Percentiles rank a stretch among this genome's conserved stretches.
phyloP scores from a whole-genome alignment of 2,329 filamentous ascomycete genomes.

The Sporothrix protearum region DNA sequence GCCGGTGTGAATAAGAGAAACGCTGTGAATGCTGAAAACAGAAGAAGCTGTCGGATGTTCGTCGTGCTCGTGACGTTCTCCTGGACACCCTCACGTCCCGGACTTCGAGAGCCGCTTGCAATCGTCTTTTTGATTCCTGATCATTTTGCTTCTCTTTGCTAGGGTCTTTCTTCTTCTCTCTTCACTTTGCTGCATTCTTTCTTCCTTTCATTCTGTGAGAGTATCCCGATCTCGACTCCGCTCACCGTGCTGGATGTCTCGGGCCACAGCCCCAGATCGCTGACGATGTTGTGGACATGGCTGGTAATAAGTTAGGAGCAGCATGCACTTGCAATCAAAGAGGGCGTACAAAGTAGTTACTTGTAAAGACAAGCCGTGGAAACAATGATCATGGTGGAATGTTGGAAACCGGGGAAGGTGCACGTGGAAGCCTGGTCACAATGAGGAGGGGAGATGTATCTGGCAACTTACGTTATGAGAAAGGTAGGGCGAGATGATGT shows the following conservation, averaged over 20 bases:
- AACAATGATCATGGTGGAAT: neutral
- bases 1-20: slow-evolving; percentile 25
- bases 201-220: neutral
- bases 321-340: neutral
- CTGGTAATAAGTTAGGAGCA: neutral
- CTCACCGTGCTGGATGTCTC: neutral
- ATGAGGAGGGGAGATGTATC: neutral
- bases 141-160: no score
- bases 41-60: slow-evolving; percentile 14
- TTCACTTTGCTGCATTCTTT: neutral
- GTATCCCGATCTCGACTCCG: neutral
- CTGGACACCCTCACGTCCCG: slow-evolving; percentile 1
- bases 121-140: neutral
- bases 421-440: neutral
- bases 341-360: no score
- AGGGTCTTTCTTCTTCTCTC: neutral
- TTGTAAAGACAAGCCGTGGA: neutral
- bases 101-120: slow-evolving; percentile 2
- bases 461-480: slow-evolving; percentile 25
- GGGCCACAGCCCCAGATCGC: neutral
- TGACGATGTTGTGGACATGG: slow-evolving; percentile 16
- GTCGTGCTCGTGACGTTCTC: slow-evolving; percentile 21
- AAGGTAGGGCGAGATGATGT: neutral
- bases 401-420: neutral
- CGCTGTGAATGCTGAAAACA: neutral